Conservation (phyloP, 768 basidiomycete species). For the Daedaleopsis nitida region DNA sequence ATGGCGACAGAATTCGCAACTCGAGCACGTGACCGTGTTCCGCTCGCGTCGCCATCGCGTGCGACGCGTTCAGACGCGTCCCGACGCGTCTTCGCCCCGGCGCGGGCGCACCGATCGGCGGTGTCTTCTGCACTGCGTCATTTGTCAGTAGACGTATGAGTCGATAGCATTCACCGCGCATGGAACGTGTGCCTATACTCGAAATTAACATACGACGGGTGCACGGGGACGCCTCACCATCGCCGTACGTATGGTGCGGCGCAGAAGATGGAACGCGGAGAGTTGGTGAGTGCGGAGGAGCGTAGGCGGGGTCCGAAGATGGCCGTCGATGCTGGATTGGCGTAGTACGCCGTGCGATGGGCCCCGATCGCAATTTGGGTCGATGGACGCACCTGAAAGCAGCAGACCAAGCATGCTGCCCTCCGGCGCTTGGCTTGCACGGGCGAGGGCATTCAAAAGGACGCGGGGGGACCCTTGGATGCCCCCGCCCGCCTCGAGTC, state of each 20-base stretch:
- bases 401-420: conserved; percentile 3
- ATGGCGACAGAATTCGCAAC: conserved; percentile 26
- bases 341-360: not conserved
- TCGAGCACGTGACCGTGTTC: conserved; percentile 17
- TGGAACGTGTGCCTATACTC: not conserved
- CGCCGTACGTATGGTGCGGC: not conserved
- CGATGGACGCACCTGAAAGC: conserved; percentile 6
- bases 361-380: conserved; percentile 6
- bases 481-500: not conserved
- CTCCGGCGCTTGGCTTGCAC: not conserved
- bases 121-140: no score
- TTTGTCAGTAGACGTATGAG: no score
- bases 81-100: no score
- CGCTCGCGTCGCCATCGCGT: not conserved
- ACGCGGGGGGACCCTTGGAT: not conserved
- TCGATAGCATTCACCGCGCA: not conserved
- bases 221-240: not conserved
- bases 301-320: not conserved
- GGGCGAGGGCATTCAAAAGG: conserved; percentile 10
- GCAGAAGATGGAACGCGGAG: not conserved
- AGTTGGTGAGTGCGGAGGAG: no score
- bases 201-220: not conserved
- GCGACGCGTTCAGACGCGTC: not conserved
- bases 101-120: no score
- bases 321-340: conserved; percentile 5